Evolutionary conservation across 306 rosid species (phyloP).

Genomic region (Dryas drummondii): DNA sequence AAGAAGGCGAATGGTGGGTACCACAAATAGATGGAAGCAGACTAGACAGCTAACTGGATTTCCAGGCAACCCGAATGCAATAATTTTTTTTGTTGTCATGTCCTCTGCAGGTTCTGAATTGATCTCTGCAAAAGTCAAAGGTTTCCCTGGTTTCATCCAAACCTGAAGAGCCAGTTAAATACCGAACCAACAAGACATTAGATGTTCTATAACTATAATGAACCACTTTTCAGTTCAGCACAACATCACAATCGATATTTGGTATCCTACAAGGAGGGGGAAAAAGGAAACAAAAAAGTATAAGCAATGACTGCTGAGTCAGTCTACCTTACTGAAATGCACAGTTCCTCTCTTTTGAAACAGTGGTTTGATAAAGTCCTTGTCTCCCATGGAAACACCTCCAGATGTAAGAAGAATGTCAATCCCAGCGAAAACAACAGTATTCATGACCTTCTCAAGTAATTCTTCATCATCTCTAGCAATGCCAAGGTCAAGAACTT

Average conservation of each 20-base stretch:
- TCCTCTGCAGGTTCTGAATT: constrained; percentile 40
- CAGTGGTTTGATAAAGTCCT: constrained; percentile 77
- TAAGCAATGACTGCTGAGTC: constrained; percentile 15
- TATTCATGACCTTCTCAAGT: constrained; percentile 64
- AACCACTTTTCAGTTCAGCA: not conserved
- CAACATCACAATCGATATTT: constrained; percentile 8
- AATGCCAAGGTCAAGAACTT: constrained; percentile 79
- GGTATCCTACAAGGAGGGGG: not conserved
- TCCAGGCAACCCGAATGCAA: constrained; percentile 94
- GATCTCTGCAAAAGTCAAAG: constrained; percentile 79
- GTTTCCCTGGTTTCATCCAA: constrained; percentile 88
- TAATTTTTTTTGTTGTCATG: constrained; percentile 33
- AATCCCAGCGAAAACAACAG: constrained; percentile 72
- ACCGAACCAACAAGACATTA: constrained; percentile 10
- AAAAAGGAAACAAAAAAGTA: not conserved
- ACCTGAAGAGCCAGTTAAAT: constrained; percentile 49
- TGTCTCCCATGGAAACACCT: constrained; percentile 99
- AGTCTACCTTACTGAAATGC: constrained; percentile 63
- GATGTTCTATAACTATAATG: constrained; percentile 15
- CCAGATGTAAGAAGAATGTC: constrained; percentile 91
- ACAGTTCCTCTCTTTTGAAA: constrained; percentile 50
- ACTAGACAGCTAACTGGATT: constrained; percentile 89
- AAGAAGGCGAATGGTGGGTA: constrained; percentile 75
- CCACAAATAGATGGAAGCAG: constrained; percentile 85
- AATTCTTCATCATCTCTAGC: constrained; percentile 73